phyloP scores from a whole-genome alignment of 1,139 yeast species.

The Candida smagusa region DNA sequence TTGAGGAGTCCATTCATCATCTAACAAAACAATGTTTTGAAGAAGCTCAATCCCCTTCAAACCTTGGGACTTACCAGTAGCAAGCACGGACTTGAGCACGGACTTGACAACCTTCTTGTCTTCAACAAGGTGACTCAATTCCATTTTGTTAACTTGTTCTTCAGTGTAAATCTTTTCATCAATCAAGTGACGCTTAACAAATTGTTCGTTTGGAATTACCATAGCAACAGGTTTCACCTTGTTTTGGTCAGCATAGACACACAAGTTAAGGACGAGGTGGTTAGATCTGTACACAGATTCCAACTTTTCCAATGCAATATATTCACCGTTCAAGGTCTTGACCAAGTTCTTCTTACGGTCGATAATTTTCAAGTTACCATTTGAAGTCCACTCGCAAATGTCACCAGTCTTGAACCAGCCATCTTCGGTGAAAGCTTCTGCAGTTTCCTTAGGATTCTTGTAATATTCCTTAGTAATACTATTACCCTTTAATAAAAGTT shows the following conservation, averaged over 20 bases:
- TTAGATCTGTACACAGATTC: slow-evolving; percentile 87
- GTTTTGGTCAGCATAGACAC: slow-evolving; percentile 87
- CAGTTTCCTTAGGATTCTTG: slow-evolving; percentile 80
- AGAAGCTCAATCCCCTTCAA: slow-evolving; percentile 83
- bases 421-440: slow-evolving; percentile 70
- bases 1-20: slow-evolving; percentile 98
- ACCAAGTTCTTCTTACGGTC: slow-evolving; percentile 97
- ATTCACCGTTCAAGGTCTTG: slow-evolving; percentile 95
- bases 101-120: slow-evolving; percentile 57
- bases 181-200: slow-evolving; percentile 55
- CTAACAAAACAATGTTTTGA: slow-evolving; percentile 72
- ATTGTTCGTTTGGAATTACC: slow-evolving; percentile 74
- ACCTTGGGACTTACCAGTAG: slow-evolving; percentile 80
- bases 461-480: slow-evolving; percentile 75
- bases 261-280: slow-evolving; percentile 69
- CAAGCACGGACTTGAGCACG: slow-evolving; percentile 57
- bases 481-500: slow-evolving; percentile 74
- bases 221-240: slow-evolving; percentile 92
- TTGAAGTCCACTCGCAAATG: slow-evolving; percentile 87
- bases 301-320: slow-evolving; percentile 92
- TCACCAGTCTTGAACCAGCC: slow-evolving; percentile 99
- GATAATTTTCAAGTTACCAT: slow-evolving; percentile 77
- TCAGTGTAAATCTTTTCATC: slow-evolving; percentile 47
- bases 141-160: slow-evolving; percentile 50
- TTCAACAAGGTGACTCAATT: slow-evolving; percentile 42